These are phyloP conservation scores for Aspergillus nidulans DNA, from an alignment of 495 filamentous ascomycete genomes.

Conservation along the genomic window DNA sequence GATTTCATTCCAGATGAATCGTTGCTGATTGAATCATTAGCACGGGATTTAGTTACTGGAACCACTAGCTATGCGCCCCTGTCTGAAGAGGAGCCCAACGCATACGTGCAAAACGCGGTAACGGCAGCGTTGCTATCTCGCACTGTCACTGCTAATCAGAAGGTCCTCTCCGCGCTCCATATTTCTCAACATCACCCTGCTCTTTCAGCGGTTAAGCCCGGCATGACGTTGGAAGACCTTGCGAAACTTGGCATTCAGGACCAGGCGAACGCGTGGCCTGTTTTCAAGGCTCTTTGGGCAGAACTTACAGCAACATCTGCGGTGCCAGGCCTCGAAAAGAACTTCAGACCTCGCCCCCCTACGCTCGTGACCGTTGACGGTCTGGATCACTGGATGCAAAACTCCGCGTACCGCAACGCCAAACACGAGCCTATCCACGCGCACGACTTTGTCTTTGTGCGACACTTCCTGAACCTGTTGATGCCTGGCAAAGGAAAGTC, in stretches of 20 bases:
- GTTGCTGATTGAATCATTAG: conserved; percentile 39
- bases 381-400: conserved; percentile 71
- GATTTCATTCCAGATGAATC: conserved; percentile 3
- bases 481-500: conserved; percentile 40
- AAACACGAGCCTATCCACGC: conserved; percentile 74
- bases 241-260: conserved; percentile 67
- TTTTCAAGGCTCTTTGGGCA: conserved; percentile 75
- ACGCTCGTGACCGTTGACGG: conserved; percentile 76
- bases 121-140: conserved; percentile 64
- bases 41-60: conserved; percentile 73
- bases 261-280: conserved; percentile 67
- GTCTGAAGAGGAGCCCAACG: conserved; percentile 48
- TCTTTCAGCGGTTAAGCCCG: conserved; percentile 48
- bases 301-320: conserved; percentile 65
- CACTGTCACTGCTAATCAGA: conserved; percentile 68
- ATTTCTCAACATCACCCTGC: conserved; percentile 57
- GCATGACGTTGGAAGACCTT: conserved; percentile 63
- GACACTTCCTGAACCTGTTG: conserved; percentile 69
- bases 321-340: conserved; percentile 31
- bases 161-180: conserved; percentile 53
- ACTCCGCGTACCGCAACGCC: conserved; percentile 66
- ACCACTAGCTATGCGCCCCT: conserved; percentile 75
- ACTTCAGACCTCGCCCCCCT: conserved; percentile 60
- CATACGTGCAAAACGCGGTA: conserved; percentile 76
- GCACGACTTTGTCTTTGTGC: conserved; percentile 73